Conservation (phyloP, 1,284 basidiomycete genomes). For the Papiliotrema laurentii region DNA sequence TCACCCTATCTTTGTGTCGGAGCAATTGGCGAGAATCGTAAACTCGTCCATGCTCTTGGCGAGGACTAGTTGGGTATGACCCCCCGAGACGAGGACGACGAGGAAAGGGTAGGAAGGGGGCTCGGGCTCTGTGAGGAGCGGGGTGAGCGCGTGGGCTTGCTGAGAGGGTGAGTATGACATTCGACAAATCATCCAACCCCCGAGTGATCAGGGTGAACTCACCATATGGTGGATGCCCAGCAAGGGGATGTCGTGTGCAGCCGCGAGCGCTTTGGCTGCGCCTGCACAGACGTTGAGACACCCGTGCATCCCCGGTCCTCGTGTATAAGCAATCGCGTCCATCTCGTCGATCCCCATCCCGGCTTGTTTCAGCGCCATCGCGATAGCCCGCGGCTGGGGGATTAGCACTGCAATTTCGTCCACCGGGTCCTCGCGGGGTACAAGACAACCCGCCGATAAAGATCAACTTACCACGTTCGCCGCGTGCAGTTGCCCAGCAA, state of each 20-base stretch:
- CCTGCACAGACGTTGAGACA: constrained; percentile 73
- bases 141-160: constrained; percentile 92
- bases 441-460: not conserved
- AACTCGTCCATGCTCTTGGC: constrained; percentile 60
- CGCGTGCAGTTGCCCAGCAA: constrained; percentile 64
- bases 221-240: constrained; percentile 95
- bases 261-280: constrained; percentile 74
- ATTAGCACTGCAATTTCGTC: no score
- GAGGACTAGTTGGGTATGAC: constrained; percentile 82
- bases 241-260: constrained; percentile 68
- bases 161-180: constrained; percentile 37
- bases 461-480: constrained; percentile 61
- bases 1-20: constrained; percentile 68
- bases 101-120: constrained; percentile 77
- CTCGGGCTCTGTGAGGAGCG: constrained; percentile 61
- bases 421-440: no score
- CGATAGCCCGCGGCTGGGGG: constrained; percentile 71
- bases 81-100: constrained; percentile 80
- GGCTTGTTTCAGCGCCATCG: constrained; percentile 63
- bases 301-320: constrained; percentile 80
- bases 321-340: constrained; percentile 83
- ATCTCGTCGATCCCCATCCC: constrained; percentile 59
- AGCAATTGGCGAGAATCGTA: constrained; percentile 66
- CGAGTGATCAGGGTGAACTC: constrained; percentile 16
- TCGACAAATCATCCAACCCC: no score